A percentile compares a stretch with the other conserved stretches of the same genome.
Conservation (phyloP, 768 basidiomycete species). For the Serpula lacrymans region DNA sequence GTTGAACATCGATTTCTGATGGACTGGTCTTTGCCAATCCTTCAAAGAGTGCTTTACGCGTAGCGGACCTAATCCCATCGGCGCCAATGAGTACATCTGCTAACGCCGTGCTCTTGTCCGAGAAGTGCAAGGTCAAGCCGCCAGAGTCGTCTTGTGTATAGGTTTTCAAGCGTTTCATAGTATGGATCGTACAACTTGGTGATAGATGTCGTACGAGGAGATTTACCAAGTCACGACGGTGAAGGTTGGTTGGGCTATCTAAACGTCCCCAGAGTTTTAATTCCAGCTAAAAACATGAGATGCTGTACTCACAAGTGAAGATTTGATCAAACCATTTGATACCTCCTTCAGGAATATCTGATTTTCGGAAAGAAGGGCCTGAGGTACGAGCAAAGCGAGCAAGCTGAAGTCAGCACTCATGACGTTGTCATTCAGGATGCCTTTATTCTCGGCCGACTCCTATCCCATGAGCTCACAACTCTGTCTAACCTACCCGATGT, state of each 20-base stretch:
- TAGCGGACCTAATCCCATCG: slow-evolving; percentile 40
- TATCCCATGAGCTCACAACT: slow-evolving; percentile 8
- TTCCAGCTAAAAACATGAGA: too few species aligned
- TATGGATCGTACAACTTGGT: slow-evolving; percentile 25
- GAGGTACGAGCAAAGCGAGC: too few species aligned
- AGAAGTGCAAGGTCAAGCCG: slow-evolving; percentile 30
- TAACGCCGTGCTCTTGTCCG: slow-evolving; percentile 30
- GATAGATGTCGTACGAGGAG: slow-evolving; percentile 28
- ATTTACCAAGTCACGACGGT: slow-evolving; percentile 36
- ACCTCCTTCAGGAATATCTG: too few species aligned
- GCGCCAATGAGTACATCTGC: slow-evolving; percentile 42
- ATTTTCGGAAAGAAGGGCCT: too few species aligned
- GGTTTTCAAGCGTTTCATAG: slow-evolving; percentile 31
- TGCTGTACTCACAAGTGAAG: too few species aligned
- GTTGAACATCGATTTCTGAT: too few species aligned
- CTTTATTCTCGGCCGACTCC: slow-evolving; percentile 17
- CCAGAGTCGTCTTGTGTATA: slow-evolving; percentile 22
- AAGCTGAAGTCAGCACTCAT: too few species aligned
- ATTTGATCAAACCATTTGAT: too few species aligned
- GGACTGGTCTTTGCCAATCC: slow-evolving; percentile 7
- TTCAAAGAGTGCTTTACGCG: slow-evolving; percentile 24
- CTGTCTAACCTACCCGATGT: slow-evolving; percentile 7
- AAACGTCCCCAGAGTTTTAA: too few species aligned
- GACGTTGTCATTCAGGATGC: slow-evolving; percentile 12
- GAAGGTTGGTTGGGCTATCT: slow-evolving; percentile 30